These are phyloP conservation scores for Pseudonectria buxi DNA, from an alignment of 2,329 filamentous ascomycete genomes.

Conservation along the genomic window DNA sequence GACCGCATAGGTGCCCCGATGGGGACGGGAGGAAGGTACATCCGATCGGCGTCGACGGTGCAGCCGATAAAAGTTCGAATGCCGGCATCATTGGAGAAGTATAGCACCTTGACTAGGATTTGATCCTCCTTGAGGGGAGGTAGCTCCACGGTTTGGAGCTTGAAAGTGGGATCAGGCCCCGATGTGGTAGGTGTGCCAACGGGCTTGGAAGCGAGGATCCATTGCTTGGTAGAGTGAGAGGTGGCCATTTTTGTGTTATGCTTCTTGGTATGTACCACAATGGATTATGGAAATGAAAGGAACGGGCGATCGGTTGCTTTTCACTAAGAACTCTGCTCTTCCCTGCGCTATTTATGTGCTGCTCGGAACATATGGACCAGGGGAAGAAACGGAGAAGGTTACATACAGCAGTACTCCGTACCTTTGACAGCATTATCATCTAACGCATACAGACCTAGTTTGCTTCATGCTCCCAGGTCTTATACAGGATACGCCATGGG, in stretches of 20 bases:
- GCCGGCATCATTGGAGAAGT: slow-evolving; percentile 24
- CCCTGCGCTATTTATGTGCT: too few species aligned
- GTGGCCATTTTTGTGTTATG: slow-evolving; percentile 13
- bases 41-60: slow-evolving; percentile 20
- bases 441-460: too few species aligned
- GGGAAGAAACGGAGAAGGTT: too few species aligned
- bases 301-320: too few species aligned
- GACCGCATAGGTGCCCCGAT: slow-evolving; percentile 23
- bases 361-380: too few species aligned
- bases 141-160: slow-evolving; percentile 17
- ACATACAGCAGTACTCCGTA: too few species aligned
- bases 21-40: slow-evolving; percentile 23
- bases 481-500: too few species aligned
- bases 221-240: slow-evolving; percentile 23
- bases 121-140: slow-evolving; percentile 20
- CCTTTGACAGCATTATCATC: too few species aligned
- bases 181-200: slow-evolving; percentile 18
- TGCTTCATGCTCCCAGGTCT: too few species aligned
- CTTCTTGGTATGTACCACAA: too few species aligned
- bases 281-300: too few species aligned
- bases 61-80: slow-evolving; percentile 23
- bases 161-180: slow-evolving; percentile 21
- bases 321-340: too few species aligned
- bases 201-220: slow-evolving; percentile 22
- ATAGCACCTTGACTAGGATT: slow-evolving; percentile 21